phyloP scores from a whole-genome alignment of 345 rosid genomes.

The Arabidopsis suecica region DNA sequence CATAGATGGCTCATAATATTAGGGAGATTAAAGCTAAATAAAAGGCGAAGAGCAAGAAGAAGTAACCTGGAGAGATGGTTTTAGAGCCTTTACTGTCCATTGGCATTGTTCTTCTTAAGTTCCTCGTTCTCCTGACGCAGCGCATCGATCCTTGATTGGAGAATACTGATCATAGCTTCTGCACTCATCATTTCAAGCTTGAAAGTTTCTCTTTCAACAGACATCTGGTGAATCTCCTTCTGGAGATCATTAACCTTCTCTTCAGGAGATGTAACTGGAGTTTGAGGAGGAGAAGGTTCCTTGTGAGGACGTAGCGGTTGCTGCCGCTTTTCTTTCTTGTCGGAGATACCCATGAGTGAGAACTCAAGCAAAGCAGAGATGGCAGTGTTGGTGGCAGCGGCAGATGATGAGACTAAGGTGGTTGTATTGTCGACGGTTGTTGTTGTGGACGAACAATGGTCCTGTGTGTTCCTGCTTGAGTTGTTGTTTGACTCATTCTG shows the following conservation, averaged over 20 bases:
- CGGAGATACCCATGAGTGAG: conserved; percentile 50
- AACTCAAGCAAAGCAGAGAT: conserved; percentile 81
- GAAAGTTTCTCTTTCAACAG: conserved; percentile 72
- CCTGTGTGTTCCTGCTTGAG: conserved; percentile 60
- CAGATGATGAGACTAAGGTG: conserved; percentile 39
- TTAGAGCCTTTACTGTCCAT: background rate
- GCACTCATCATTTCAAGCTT: conserved; percentile 87
- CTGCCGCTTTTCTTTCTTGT: conserved; percentile 29
- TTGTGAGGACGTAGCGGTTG: conserved; percentile 12
- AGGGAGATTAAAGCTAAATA: conserved; percentile 30
- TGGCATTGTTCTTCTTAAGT: conserved; percentile 52
- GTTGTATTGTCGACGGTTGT: conserved; percentile 61
- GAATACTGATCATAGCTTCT: conserved; percentile 79
- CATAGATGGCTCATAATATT: conserved; percentile 25
- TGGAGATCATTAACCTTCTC: conserved; percentile 58
- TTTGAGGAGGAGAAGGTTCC: conserved; percentile 40
- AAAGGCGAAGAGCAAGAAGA: background rate
- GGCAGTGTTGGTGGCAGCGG: conserved; percentile 63
- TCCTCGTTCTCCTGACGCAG: conserved; percentile 78
- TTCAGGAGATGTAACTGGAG: conserved; percentile 20
- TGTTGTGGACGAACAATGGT: conserved; percentile 67
- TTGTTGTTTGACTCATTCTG: conserved; percentile 57
- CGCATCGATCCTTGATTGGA: conserved; percentile 65
- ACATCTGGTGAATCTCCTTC: conserved; percentile 70
- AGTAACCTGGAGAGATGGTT: conserved; percentile 37